phyloP scores from a whole-genome alignment of 2,329 filamentous ascomycete species.

The Aspergillus quadricinctus region DNA sequence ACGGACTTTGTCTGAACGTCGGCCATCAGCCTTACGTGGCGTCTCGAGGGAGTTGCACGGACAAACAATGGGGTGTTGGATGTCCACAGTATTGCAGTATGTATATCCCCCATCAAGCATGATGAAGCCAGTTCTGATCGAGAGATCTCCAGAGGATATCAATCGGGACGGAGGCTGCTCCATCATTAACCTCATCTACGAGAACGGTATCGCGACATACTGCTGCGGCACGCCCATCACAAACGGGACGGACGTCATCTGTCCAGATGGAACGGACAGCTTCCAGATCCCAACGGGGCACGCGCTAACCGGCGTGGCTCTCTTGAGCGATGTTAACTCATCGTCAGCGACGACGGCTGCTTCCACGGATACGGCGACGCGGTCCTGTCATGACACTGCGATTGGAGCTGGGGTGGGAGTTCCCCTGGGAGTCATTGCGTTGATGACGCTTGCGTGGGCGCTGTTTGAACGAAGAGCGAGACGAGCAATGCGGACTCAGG shows the following conservation, averaged over 20 bases:
- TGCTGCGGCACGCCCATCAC: slow-evolving; percentile 23
- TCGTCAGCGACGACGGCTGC: neutral
- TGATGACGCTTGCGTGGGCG: neutral
- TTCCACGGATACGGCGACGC: neutral
- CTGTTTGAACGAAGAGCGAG: neutral
- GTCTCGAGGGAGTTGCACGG: slow-evolving; percentile 26
- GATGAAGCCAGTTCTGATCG: neutral
- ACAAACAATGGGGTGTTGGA: slow-evolving; percentile 23
- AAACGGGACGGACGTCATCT: slow-evolving; percentile 8
- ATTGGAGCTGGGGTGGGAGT: neutral
- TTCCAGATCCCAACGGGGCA: slow-evolving; percentile 22
- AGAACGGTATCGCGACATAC: slow-evolving; percentile 12
- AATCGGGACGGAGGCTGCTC: slow-evolving; percentile 12
- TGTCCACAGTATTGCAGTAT: slow-evolving; percentile 21
- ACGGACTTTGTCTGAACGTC: slow-evolving; percentile 25
- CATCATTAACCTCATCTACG: slow-evolving; percentile 18
- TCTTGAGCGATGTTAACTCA: slow-evolving; percentile 14
- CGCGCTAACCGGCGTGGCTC: slow-evolving; percentile 17
- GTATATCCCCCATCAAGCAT: slow-evolving; percentile 1
- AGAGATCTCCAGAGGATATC: slow-evolving; percentile 7
- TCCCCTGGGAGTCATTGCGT: neutral
- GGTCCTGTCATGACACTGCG: neutral
- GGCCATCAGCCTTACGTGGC: slow-evolving; percentile 22
- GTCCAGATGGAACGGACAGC: slow-evolving; percentile 17
- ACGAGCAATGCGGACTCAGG: neutral